Evolutionary conservation across 192 early-diverging fungal species (phyloP).

Genomic region (Paraglomus brasilianum): DNA sequence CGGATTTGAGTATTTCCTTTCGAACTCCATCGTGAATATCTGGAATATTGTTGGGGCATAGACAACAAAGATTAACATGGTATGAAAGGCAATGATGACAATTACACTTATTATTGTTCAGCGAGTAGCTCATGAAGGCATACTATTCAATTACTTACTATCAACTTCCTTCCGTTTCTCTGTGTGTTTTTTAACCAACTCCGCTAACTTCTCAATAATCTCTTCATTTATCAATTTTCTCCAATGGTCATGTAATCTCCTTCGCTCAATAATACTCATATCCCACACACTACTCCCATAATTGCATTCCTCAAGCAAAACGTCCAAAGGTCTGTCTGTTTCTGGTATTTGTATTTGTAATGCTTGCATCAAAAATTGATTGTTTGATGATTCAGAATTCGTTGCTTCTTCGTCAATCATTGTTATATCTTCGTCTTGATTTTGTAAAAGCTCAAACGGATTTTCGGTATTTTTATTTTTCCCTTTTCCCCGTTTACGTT

Average conservation of each 20-base stretch:
- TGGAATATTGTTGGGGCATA: neutral
- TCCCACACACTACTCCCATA: constrained; percentile 46
- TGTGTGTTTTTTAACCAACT: constrained; percentile 8
- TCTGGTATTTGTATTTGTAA: constrained; percentile 7
- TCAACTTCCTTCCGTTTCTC: constrained; percentile 28
- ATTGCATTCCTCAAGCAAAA: constrained; percentile 29
- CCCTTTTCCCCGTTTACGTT: neutral
- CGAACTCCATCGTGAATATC: constrained; percentile 40
- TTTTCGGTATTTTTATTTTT: neutral
- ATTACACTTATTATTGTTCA: no score
- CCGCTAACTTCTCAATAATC: constrained; percentile 31
- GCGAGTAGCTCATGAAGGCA: no score
- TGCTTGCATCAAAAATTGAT: neutral
- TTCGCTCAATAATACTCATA: constrained; percentile 47
- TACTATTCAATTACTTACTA: neutral
- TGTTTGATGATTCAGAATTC: neutral
- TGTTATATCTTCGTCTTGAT: neutral
- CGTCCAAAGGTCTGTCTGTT: constrained; percentile 27
- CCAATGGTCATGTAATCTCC: constrained; percentile 43
- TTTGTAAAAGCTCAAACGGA: neutral
- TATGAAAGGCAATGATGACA: no score
- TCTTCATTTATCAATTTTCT: constrained; percentile 23
- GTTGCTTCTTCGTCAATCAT: neutral
- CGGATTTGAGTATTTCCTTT: constrained; percentile 32
- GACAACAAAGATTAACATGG: no score